phyloP scores from a whole-genome alignment of 371 early-diverging fungal genomes.

The Actinomortierella wolfii region DNA sequence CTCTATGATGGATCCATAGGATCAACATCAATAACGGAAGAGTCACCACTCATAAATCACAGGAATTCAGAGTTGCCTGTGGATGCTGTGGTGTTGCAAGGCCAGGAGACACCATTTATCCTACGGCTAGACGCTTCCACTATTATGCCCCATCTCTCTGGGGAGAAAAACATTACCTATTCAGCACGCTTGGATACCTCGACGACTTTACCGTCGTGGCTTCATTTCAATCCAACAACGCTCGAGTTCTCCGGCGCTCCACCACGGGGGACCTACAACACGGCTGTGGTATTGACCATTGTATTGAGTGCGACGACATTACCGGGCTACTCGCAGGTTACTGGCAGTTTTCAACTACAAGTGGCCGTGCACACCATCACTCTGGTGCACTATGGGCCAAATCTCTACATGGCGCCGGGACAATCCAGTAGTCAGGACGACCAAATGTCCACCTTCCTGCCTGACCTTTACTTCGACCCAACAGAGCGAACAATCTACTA shows the following conservation, averaged over 20 bases:
- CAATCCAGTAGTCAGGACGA: too few species aligned
- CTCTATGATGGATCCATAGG: too few species aligned
- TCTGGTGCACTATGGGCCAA: too few species aligned
- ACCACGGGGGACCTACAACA: slow-evolving; percentile 9
- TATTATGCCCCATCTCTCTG: slow-evolving; percentile 5
- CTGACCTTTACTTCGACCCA: slow-evolving; percentile 10
- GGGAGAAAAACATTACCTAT: slow-evolving; percentile 5
- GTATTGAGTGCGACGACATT: slow-evolving; percentile 12
- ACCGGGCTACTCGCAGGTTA: slow-evolving; percentile 14
- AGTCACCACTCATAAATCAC: too few species aligned
- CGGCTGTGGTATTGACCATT: slow-evolving; percentile 11
- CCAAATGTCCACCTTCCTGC: slow-evolving; percentile 5
- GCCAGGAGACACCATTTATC: slow-evolving; percentile 6
- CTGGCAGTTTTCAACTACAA: slow-evolving; percentile 9
- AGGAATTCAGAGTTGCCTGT: background rate
- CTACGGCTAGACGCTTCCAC: slow-evolving; percentile 14
- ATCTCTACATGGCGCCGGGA: too few species aligned
- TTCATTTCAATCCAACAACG: slow-evolving; percentile 6
- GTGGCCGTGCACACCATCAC: slow-evolving; percentile 11
- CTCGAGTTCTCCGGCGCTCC: slow-evolving; percentile 22
- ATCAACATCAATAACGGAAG: too few species aligned
- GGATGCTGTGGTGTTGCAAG: slow-evolving; percentile 15
- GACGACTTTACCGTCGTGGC: slow-evolving; percentile 17
- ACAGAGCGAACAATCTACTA: slow-evolving; percentile 1
- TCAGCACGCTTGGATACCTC: slow-evolving; percentile 3